phyloP scores from a whole-genome alignment of 495 filamentous ascomycete genomes.

The Aspergillus affinis region DNA sequence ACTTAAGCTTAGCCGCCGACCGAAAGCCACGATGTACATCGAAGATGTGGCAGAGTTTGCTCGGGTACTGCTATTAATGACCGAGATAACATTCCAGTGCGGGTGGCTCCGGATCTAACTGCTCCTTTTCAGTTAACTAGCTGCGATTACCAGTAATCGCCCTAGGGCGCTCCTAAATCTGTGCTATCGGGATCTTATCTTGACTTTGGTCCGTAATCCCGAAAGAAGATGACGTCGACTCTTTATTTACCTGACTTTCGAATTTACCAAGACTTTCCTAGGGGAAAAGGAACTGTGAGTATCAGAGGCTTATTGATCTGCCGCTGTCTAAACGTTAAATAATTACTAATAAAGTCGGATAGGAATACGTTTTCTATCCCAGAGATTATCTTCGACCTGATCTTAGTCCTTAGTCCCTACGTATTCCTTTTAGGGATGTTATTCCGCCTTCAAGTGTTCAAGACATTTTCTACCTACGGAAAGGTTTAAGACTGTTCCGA shows the following conservation, averaged over 20 bases:
- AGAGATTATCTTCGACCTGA: slow-evolving; percentile 33
- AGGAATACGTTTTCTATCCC: slow-evolving; percentile 34
- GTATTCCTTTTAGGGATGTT: slow-evolving; percentile 27
- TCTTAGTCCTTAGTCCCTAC: slow-evolving; percentile 26
- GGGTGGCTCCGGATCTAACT: slow-evolving; percentile 34
- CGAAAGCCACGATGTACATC: slow-evolving; percentile 11
- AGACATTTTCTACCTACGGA: slow-evolving; percentile 20
- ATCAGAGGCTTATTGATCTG: too few species aligned
- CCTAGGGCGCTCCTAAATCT: slow-evolving; percentile 34
- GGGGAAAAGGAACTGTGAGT: slow-evolving; percentile 23
- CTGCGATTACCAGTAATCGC: slow-evolving; percentile 33
- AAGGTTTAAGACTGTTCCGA: slow-evolving; percentile 25
- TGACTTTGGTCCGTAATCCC: slow-evolving; percentile 37
- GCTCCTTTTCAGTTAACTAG: slow-evolving; percentile 37
- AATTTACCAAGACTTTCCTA: slow-evolving; percentile 37
- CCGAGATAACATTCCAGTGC: slow-evolving; percentile 33
- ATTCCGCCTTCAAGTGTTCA: slow-evolving; percentile 31
- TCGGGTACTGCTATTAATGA: slow-evolving; percentile 30
- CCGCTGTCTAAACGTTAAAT: too few species aligned
- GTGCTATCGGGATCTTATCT: slow-evolving; percentile 22
- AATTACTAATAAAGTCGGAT: background rate
- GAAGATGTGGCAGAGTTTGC: slow-evolving; percentile 38
- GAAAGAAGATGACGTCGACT: slow-evolving; percentile 26
- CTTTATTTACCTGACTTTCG: slow-evolving; percentile 32
- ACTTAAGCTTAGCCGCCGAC: slow-evolving; percentile 1